Base-by-base conservation (phyloP, 1,284 basidiomycete species). In the Ceraceosorus guamensis region DNA sequence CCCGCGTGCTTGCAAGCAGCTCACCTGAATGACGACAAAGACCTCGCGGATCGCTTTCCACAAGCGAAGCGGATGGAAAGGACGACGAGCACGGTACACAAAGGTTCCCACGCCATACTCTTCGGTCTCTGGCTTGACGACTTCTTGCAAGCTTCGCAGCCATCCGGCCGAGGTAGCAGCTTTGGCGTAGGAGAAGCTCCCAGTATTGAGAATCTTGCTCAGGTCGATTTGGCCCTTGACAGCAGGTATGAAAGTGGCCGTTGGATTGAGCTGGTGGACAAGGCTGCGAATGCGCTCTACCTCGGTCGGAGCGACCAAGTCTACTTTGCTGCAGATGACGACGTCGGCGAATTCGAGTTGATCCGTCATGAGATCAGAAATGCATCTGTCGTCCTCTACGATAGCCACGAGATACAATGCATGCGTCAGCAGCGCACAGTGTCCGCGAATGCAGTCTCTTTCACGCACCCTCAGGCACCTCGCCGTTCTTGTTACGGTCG, bases 351-450 rank as follows among this genome's bases (percentile, higher is more conserved):
- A 80, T 55, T 81, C 79, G 60, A 80, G 59, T 56, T 72, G 65
- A 57, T 73, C 67, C 4, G 65, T 76, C 55, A 79, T 69, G 55
- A 80, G 70, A 58, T 80, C 79, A 8, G 75, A 75, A 55, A 81
- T 78, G 61, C 79, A 80, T 30, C 79, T 67, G 62, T 80, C 79
- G 64, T 80, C 79, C 53, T n/a, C n/a, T n/a, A n/a, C n/a, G n/a
- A n/a, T n/a, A n/a, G n/a, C n/a, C n/a, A n/a, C n/a, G n/a, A n/a
- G n/a, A n/a, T n/a, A n/a, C 8, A 41, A n/a, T n/a, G 37, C 8
- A n/a, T 8, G n/a, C 8, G 37, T 41, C 37, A 41, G 37, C 37
- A 41, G 37, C n/a, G 37, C 37, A n/a, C 8, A 41, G 8, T 41
- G 37, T n/a, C 8, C 37, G 8, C 8, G n/a, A 8, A 41, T n/a